phyloP scores from a whole-genome alignment of 345 rosid genomes.

The Draba incana region DNA sequence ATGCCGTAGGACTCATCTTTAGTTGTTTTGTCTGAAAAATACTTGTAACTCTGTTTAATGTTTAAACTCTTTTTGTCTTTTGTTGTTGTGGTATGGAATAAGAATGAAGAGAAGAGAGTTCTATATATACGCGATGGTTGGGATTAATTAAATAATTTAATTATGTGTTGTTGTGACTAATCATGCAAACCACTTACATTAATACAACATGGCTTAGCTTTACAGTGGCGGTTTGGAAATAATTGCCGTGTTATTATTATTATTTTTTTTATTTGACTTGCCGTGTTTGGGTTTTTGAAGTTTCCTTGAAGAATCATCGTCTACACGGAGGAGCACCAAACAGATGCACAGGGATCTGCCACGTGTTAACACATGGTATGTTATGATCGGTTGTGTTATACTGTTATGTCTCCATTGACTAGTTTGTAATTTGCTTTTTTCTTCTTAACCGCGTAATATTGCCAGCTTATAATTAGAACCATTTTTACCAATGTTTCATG shows the following conservation, averaged over 20 bases:
- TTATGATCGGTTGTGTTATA: background rate
- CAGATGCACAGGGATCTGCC: constrained; percentile 21
- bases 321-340: constrained; percentile 39
- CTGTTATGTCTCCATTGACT: constrained; percentile 12
- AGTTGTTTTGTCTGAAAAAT: constrained; percentile 6
- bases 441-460: constrained; percentile 34
- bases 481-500: constrained; percentile 13
- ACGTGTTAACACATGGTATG: constrained; percentile 2
- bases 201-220: constrained; percentile 39
- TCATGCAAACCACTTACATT: constrained; percentile 31
- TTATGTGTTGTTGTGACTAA: background rate
- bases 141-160: constrained; percentile 5
- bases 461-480: constrained; percentile 11
- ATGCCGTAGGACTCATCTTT: constrained; percentile 51
- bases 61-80: constrained; percentile 3
- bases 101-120: constrained; percentile 34
- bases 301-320: constrained; percentile 39
- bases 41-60: constrained; percentile 13
- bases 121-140: constrained; percentile 35
- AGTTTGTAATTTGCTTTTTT: background rate
- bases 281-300: constrained; percentile 38
- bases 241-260: background rate
- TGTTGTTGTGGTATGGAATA: constrained; percentile 30
- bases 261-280: constrained; percentile 4
- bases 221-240: constrained; percentile 33